These are phyloP conservation scores for Fraxinus platypoda DNA, from an alignment of 305 asterid genomes.

Conservation along the genomic window DNA sequence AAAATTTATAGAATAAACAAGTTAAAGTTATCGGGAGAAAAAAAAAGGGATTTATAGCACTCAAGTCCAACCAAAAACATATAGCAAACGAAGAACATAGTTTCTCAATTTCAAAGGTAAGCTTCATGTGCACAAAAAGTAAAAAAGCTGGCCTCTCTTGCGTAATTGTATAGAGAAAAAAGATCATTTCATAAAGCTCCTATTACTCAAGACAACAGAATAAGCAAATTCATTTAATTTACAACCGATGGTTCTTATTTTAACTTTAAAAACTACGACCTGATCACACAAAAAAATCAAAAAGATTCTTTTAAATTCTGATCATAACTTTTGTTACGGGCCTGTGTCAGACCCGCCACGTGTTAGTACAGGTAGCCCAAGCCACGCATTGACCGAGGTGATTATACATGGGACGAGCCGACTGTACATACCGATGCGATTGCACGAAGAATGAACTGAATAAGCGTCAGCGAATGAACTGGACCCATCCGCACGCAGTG, in stretches of 20 bases:
- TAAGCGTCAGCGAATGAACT: no score
- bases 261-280: neutral
- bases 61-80: neutral
- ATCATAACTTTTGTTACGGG: neutral
- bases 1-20: neutral
- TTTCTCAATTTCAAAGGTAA: neutral
- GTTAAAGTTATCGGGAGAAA: neutral
- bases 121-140: slow-evolving; percentile 13
- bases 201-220: neutral
- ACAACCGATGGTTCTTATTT: neutral
- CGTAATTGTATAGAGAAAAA: neutral
- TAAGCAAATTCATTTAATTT: neutral
- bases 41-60: slow-evolving; percentile 3
- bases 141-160: neutral
- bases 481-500: no score
- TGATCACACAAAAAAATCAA: neutral
- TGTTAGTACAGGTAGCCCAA: no score
- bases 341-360: no score
- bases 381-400: no score
- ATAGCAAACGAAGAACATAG: neutral
- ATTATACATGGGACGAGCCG: no score
- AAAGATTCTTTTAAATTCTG: neutral
- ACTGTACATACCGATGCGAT: no score
- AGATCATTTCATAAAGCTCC: neutral
- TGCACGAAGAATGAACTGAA: no score